Evolutionary conservation across 805 yeast species (phyloP).

Genomic region (Allodekkera sacchari): DNA sequence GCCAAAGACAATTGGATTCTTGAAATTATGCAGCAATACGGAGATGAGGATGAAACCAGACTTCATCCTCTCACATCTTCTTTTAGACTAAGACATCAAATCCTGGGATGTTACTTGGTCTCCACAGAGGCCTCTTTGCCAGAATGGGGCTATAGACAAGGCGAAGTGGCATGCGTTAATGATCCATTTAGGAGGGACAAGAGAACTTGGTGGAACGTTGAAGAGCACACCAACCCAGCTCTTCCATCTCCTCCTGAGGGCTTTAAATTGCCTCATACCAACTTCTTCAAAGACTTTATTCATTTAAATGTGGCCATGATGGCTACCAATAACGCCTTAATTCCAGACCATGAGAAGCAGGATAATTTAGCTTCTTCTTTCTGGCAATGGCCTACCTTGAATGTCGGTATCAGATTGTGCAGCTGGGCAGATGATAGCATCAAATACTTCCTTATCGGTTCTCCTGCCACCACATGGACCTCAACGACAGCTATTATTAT

Average conservation of each 20-base stretch:
- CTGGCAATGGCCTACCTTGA: slow-evolving; percentile 87
- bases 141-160: slow-evolving; percentile 79
- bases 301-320: slow-evolving; percentile 79
- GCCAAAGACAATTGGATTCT: slow-evolving; percentile 83
- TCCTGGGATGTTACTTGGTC: slow-evolving; percentile 68
- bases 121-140: slow-evolving; percentile 64
- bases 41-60: slow-evolving; percentile 39
- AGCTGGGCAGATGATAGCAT: slow-evolving; percentile 54
- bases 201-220: slow-evolving; percentile 86
- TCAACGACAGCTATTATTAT: slow-evolving; percentile 52
- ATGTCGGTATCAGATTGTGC: slow-evolving; percentile 69
- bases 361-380: slow-evolving; percentile 66
- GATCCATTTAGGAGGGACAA: slow-evolving; percentile 65
- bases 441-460: slow-evolving; percentile 64
- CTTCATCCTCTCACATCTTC: slow-evolving; percentile 72
- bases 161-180: slow-evolving; percentile 78
- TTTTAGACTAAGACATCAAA: slow-evolving; percentile 57
- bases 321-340: slow-evolving; percentile 75
- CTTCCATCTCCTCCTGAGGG: slow-evolving; percentile 54
- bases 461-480: slow-evolving; percentile 74
- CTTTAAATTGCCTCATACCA: slow-evolving; percentile 65
- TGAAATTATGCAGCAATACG: slow-evolving; percentile 63
- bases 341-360: slow-evolving; percentile 68
- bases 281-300: slow-evolving; percentile 67
- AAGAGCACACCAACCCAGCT: slow-evolving; percentile 51